Base-by-base conservation (phyloP, 192 early-diverging fungal genomes). In the Podila clonocystis region DNA sequence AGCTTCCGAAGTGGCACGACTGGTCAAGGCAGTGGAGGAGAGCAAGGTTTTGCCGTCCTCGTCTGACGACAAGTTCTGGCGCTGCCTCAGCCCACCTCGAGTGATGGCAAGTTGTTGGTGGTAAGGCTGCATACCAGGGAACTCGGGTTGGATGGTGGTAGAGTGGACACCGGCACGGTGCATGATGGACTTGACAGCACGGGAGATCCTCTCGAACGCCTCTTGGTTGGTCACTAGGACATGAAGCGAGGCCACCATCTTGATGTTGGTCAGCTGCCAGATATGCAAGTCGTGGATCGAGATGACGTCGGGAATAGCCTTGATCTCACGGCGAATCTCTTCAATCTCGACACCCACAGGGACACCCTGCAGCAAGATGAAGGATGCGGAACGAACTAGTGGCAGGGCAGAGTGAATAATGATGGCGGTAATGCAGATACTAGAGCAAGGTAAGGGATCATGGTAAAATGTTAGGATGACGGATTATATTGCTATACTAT, bases 131-230 rank as follows among this genome's bases (percentile, higher is more conserved):
- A 80, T 80, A 0, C 70, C 49, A 19, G 77, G 77, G 36, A 95
- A 96, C 83, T 98, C 96, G 19, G 95, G 95, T 83, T 98, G 96
- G 50, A 98, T 92, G 3, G 96, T 97, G 1, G 93, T 93, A 26
- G 93, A 93, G 73, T 98, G 97, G 41, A 98, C 85, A 17, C 96
- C 96, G 65, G 90, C 84, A 3, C 74, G 65, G 72, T 97, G 95
- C 84, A 98, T 88, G 24, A 91, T 77, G n/a, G 70, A 75, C 85
- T 95, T 94, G 73, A 98, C 89, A 15, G 85, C 64, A 20, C 86
- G 68, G 9, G 93, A 92, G 26, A 97, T 84, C 9, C 79, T 75
- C 91, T 94, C 94, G 68, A 95, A 97, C 60, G 89, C 73, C 67
- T 82, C 68, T 38, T 87, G 88, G 17, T 86, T 87, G 20, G 82